Evolutionary conservation across 2,329 filamentous ascomycete species (phyloP).

Genomic region (Rhytidhysteron rufulum): DNA sequence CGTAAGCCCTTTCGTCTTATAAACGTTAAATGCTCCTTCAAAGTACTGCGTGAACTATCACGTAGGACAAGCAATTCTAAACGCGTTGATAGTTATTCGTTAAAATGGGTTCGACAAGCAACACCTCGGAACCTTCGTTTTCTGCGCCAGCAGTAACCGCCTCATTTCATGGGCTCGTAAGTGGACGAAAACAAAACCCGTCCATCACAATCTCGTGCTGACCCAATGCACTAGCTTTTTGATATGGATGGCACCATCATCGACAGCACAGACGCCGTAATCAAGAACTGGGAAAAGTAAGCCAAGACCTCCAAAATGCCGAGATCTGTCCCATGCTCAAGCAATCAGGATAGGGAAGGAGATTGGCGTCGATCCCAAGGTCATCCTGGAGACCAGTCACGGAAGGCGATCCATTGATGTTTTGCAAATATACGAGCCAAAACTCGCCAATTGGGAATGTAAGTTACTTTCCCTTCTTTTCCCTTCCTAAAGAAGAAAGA

Average conservation of each 20-base stretch:
- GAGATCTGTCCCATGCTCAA: conserved; percentile 5
- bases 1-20: no score
- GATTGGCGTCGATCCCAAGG: conserved; percentile 76
- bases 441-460: conserved; percentile 93
- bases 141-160: conserved; percentile 38
- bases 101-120: conserved; percentile 22
- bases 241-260: conserved; percentile 69
- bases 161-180: conserved; percentile 42
- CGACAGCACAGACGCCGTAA: conserved; percentile 72
- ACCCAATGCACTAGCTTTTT: conserved; percentile 28
- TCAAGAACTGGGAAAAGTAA: conserved; percentile 72
- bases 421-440: conserved; percentile 71
- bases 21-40: no score
- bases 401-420: conserved; percentile 86
- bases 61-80: no score
- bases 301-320: conserved; percentile 18
- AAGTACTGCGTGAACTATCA: no score
- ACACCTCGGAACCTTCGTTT: conserved; percentile 33
- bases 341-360: conserved; percentile 67
- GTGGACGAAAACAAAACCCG: conserved; percentile 7
- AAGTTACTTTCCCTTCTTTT: conserved; percentile 33
- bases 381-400: conserved; percentile 87
- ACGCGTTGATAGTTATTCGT: no score
- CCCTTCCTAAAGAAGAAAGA: background rate
- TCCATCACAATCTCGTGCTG: conserved; percentile 8